Evolutionary conservation across 371 early-diverging fungal species (phyloP), one percentile per base, ranked within the genome.

Genomic region (Saksenaea vasiformis): DNA sequence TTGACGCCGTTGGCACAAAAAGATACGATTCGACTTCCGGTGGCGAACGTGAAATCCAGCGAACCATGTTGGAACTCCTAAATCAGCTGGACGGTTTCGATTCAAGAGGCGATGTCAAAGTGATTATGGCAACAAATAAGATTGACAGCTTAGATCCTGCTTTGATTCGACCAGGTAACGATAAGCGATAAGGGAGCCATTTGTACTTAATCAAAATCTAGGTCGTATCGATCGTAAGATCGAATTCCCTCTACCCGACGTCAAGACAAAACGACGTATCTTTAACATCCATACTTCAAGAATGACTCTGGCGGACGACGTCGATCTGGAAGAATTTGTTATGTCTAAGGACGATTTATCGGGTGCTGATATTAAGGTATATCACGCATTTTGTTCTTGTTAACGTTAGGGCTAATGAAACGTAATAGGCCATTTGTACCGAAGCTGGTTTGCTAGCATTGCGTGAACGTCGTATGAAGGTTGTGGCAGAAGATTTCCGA

Each of bases 81-180:
- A 99, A 99, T 82, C 99, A 99, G 76, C 86, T 99, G 51, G 99
- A 99, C 74, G 99, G 99, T 38, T 99, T 99, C 84, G 99, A 99
- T 72, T 95, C 97, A n/a, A 87, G 98, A 63, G 96, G 97, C 44
- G 99, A 99, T 78, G 98, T 99, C 65, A 99, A 99, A 81, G 98
- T 99, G 3, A 98, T 99, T 63, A 99, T 99, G 99, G 99, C 99
- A 7, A 99, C 99, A 15, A 99, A 99, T 83, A 92, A 96, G 73
- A 99, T 99, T 67, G 99, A 99, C 60, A 90, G 93, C 17, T 85
- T 99, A 55, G 99, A 99, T 79, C 99, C 99, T 13, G 99, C 99
- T 0, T 85, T 99, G 74, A 99, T 99, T 74, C 95, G 99, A 67
- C 99, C 99, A 14, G 99, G 38, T 43, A 28, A n/a, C 38, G 28